Evolutionary conservation across 1,284 basidiomycete genomes (phyloP).

Genomic region (Paramarasmius palmivorus): DNA sequence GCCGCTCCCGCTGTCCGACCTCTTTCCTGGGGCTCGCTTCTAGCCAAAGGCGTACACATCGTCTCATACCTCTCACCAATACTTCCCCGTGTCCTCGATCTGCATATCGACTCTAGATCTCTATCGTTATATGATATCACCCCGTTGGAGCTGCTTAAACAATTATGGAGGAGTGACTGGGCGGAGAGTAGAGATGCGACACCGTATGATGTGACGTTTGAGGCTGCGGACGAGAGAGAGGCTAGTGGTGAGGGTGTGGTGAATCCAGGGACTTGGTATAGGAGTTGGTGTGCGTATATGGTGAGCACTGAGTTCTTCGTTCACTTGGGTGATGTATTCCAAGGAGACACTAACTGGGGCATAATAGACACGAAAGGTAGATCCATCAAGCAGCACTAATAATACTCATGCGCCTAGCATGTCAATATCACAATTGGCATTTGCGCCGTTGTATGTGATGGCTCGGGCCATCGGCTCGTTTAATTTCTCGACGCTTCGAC

Average conservation of each 20-base stretch:
- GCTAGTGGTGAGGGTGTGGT: slow-evolving; percentile 35
- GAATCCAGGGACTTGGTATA: slow-evolving; percentile 41
- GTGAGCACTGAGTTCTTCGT: slow-evolving; percentile 27
- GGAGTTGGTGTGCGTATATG: slow-evolving; percentile 41
- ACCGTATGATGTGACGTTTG: slow-evolving; percentile 51
- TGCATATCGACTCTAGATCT: slow-evolving; percentile 43
- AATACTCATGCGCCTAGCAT: not conserved
- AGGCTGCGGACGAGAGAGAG: slow-evolving; percentile 46
- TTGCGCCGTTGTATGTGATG: slow-evolving; percentile 22
- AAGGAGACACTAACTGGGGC: no score
- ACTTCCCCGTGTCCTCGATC: slow-evolving; percentile 37
- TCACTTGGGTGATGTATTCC: not conserved
- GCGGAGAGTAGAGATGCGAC: slow-evolving; percentile 45
- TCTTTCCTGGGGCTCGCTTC: slow-evolving; percentile 39
- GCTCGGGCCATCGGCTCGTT: slow-evolving; percentile 32
- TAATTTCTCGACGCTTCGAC: slow-evolving; percentile 36
- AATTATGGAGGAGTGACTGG: slow-evolving; percentile 51
- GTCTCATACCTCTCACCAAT: slow-evolving; percentile 44
- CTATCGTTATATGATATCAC: slow-evolving; percentile 41
- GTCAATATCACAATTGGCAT: slow-evolving; percentile 13
- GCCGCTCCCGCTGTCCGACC: slow-evolving; percentile 41
- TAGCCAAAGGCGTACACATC: slow-evolving; percentile 42
- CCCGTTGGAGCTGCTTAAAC: slow-evolving; percentile 31
- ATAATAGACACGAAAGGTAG: slow-evolving; percentile 14
- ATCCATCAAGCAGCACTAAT: slow-evolving; percentile 6